Percentiles rank a stretch among this genome's conserved stretches.
phyloP scores from a whole-genome alignment of 169 alveolate genomes.

The Theileria orientalis region DNA sequence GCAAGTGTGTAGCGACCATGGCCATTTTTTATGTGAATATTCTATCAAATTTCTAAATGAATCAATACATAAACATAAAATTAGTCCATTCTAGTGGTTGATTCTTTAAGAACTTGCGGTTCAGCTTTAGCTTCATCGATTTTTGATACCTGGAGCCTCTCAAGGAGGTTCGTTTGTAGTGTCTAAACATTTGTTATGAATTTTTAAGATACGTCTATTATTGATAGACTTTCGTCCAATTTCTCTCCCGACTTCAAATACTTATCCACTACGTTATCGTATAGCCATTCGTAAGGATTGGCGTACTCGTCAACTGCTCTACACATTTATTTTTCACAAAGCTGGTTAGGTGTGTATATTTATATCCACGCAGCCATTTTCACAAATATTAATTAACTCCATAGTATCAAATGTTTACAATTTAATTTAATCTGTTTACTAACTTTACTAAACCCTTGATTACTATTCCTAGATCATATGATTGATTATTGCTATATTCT shows the following conservation, averaged over 20 bases:
- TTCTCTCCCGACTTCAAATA: slow-evolving; percentile 14
- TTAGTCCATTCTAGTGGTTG: not conserved
- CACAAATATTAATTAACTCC: no score
- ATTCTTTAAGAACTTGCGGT: no score
- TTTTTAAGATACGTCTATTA: slow-evolving; percentile 30
- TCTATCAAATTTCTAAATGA: no score
- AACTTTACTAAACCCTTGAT: slow-evolving; percentile 54
- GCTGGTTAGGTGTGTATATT: not conserved
- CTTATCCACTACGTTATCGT: slow-evolving; percentile 25
- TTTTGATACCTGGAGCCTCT: slow-evolving; percentile 39
- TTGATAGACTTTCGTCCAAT: slow-evolving; percentile 31
- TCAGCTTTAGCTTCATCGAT: not conserved
- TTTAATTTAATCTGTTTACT: no score
- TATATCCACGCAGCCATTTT: not conserved
- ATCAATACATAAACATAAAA: no score
- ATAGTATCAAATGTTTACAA: no score
- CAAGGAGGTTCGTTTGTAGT: slow-evolving; percentile 44
- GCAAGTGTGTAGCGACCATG: no score
- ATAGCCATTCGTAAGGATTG: slow-evolving; percentile 64
- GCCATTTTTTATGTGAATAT: no score
- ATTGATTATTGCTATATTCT: not conserved
- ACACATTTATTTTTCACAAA: not conserved
- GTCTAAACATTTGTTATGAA: not conserved
- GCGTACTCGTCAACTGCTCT: slow-evolving; percentile 62
- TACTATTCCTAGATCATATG: slow-evolving; percentile 24